Conservation (phyloP, 2,329 filamentous ascomycete genomes). For the Ceratocystis cubensis region DNA sequence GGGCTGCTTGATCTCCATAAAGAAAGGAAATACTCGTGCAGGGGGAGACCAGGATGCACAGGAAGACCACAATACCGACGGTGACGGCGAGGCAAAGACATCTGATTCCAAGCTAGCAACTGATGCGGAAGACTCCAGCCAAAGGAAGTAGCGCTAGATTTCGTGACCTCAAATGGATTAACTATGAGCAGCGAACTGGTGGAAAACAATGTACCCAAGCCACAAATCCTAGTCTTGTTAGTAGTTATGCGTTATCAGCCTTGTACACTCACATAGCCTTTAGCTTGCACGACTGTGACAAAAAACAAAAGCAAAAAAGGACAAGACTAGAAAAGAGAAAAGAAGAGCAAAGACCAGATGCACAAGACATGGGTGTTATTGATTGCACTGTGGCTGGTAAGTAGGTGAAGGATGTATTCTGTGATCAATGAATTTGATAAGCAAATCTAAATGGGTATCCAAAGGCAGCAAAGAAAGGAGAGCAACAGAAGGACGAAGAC, state of each 20-base stretch:
- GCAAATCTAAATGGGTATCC: constrained; percentile 17
- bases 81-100: neutral
- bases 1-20: constrained; percentile 72
- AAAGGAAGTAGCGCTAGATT: neutral
- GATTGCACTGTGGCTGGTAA: neutral
- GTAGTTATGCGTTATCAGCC: neutral
- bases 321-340: neutral
- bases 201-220: too few relatives aligned
- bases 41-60: constrained; percentile 38
- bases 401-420: neutral
- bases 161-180: neutral
- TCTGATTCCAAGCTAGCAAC: neutral
- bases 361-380: neutral
- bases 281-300: neutral
- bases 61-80: constrained; percentile 23
- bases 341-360: neutral
- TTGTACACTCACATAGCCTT: neutral
- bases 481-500: neutral
- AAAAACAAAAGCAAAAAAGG: neutral
- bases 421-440: constrained; percentile 1
- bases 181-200: too few relatives aligned
- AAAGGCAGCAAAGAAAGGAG: constrained; percentile 10
- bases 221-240: neutral
- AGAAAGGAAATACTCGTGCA: constrained; percentile 61
- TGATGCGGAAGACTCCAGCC: neutral